A percentile compares a stretch with the other conserved stretches of the same genome.
phyloP scores from a whole-genome alignment of 163 green algal genomes.

The Scenedesmus sp. region DNA sequence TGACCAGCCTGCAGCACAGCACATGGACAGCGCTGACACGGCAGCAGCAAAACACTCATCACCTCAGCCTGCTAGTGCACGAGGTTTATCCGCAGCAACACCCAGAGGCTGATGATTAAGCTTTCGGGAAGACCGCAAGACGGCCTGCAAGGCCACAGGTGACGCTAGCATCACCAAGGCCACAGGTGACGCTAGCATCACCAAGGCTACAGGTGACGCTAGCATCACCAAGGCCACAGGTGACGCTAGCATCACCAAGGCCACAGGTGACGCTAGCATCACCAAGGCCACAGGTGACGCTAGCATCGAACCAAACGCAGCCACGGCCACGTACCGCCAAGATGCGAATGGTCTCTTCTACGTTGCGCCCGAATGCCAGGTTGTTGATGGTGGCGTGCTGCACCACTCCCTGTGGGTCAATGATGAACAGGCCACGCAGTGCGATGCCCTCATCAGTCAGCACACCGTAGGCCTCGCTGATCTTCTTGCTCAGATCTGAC shows the following conservation, averaged over 20 bases:
- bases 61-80: too few species aligned
- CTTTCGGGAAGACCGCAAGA: too few species aligned
- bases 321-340: conserved; percentile 74
- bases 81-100: too few species aligned
- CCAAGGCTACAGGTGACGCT: too few species aligned
- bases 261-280: too few species aligned
- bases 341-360: conserved; percentile 97
- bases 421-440: conserved; percentile 99
- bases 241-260: too few species aligned
- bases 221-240: too few species aligned
- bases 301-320: not conserved
- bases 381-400: conserved; percentile 99
- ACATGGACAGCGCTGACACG: not conserved
- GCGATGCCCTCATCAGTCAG: conserved; percentile 89
- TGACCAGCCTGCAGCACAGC: not conserved
- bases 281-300: too few species aligned
- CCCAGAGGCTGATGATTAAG: too few species aligned
- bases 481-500: conserved; percentile 95
- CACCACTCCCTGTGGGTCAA: conserved; percentile 97
- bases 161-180: too few species aligned
- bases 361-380: conserved; percentile 93
- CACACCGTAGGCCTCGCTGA: conserved; percentile 89
- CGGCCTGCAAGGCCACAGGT: too few species aligned
- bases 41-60: not conserved
- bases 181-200: too few species aligned